Evolutionary conservation across 1,284 basidiomycete species (phyloP).

Genomic region (Moesziomyces globuligerus): DNA sequence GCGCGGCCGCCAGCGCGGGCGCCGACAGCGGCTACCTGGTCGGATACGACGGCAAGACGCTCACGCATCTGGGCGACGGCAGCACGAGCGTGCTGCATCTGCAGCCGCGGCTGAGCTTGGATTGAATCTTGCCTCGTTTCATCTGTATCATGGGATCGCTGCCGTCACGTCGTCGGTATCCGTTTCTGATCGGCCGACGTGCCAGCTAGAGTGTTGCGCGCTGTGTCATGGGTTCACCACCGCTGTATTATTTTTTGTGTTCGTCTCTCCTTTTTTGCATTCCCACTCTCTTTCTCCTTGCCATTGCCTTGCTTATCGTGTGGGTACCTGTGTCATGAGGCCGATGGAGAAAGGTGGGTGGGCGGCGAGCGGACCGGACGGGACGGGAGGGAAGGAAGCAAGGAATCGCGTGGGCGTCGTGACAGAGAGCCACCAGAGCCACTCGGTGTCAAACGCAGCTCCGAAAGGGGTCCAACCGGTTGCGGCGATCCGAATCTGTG

Average conservation of each 20-base stretch:
- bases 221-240: conserved; percentile 27
- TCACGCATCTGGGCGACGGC: conserved; percentile 40
- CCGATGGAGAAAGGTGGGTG: too few relatives aligned
- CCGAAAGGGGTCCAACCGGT: too few relatives aligned
- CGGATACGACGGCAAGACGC: conserved; percentile 46
- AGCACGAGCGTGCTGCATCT: conserved; percentile 52
- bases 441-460: too few relatives aligned
- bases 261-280: conserved; percentile 1
- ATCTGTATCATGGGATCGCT: conserved; percentile 6
- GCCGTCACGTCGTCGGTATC: neutral
- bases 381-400: too few relatives aligned
- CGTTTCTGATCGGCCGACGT: too few relatives aligned
- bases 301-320: neutral
- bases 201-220: conserved; percentile 5
- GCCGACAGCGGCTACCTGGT: conserved; percentile 30
- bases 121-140: conserved; percentile 10
- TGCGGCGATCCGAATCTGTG: too few relatives aligned
- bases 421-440: too few relatives aligned
- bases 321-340: too few relatives aligned
- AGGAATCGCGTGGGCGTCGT: too few relatives aligned
- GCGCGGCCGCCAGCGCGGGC: conserved; percentile 17
- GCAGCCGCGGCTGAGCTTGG: conserved; percentile 46
- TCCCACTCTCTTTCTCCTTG: conserved; percentile 8
- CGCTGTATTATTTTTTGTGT: conserved; percentile 21
- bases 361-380: too few relatives aligned